Evolutionary conservation across 169 alveolate species (phyloP), one percentile per base, ranked within the genome.

Genomic region (Plasmodium inui): DNA sequence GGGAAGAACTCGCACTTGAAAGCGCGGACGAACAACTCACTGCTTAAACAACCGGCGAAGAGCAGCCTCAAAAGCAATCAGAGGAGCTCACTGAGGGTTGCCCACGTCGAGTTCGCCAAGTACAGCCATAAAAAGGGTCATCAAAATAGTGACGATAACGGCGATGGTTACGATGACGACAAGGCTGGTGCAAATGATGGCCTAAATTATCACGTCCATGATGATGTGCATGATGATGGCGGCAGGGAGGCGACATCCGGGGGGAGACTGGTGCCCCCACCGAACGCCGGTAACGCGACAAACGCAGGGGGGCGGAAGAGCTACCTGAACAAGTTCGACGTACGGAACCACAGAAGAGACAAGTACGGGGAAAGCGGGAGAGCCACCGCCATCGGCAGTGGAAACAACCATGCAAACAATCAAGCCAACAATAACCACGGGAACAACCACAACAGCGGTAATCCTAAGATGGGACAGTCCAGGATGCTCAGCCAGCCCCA

Each of bases 41-140:
- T 50, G 19, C 50, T 88, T n/a, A 88, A 88, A 9, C 89, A 53
- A 6, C 84, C 94, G 1, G 83, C 83, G 10, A 88, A 80, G 72
- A 28, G 57, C 28, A 88, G 14, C 55, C 44, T 88, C 39, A 88
- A 88, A 50, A 88, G 32, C 32, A 88, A 55, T 88, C 82, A 88
- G 34, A 88, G 50, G 81, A 55, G 34, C 30, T 28, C 76, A 34
- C 30, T 79, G 44, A 88, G 57, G 30, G 73, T 34, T 55, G 6
- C 83, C 5, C 88, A 28, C 32, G 81, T 67, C 3, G 82, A 37
- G 6, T 70, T 39, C 28, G 70, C 34, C 17, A 88, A 61, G 37
- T 12, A 22, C 3, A 3, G 28, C 4, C 34, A 88, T 46, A 88
- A 78, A 22, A 67, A 67, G 14, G 37, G n/a, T 22, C 30, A 28